Evolutionary conservation across 1,139 yeast species (phyloP).

Genomic region (Yamadazyma atlantica): DNA sequence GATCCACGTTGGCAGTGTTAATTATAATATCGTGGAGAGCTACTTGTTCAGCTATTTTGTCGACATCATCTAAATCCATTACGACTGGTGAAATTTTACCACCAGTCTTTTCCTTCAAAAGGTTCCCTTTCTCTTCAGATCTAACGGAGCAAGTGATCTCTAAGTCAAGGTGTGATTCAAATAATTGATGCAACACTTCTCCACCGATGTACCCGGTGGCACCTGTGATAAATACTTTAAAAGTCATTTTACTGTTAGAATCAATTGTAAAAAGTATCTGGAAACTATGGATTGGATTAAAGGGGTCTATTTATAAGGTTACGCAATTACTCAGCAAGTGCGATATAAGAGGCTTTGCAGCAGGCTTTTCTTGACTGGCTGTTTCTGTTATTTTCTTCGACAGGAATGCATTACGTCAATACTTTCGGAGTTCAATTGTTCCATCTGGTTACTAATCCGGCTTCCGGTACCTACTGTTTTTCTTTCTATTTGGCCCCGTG

Average conservation of each 20-base stretch:
- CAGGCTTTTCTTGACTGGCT: too few relatives aligned
- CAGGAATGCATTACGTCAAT: too few relatives aligned
- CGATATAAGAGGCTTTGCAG: too few relatives aligned
- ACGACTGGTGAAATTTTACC: conserved; percentile 17
- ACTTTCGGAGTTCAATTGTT: too few relatives aligned
- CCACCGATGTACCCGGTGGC: conserved; percentile 45
- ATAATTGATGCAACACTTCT: conserved; percentile 25
- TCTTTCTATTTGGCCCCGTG: too few relatives aligned
- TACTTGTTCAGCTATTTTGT: conserved; percentile 22
- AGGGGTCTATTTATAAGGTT: background rate
- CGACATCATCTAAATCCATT: conserved; percentile 24
- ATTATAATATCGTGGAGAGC: conserved; percentile 28
- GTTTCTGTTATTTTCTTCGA: too few relatives aligned
- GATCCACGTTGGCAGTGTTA: conserved; percentile 40
- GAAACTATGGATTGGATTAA: too few relatives aligned
- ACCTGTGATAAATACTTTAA: conserved; percentile 26
- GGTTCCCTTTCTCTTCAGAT: conserved; percentile 22
- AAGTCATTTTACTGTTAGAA: background rate
- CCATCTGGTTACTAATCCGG: too few relatives aligned
- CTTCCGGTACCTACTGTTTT: too few relatives aligned
- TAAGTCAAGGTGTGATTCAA: conserved; percentile 15
- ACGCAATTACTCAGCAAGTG: background rate
- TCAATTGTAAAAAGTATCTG: too few relatives aligned
- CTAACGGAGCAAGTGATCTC: conserved; percentile 28
- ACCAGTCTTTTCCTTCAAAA: conserved; percentile 17